Evolutionary conservation across 192 early-diverging fungal species (phyloP).

Genomic region (Coemansia sp.): DNA sequence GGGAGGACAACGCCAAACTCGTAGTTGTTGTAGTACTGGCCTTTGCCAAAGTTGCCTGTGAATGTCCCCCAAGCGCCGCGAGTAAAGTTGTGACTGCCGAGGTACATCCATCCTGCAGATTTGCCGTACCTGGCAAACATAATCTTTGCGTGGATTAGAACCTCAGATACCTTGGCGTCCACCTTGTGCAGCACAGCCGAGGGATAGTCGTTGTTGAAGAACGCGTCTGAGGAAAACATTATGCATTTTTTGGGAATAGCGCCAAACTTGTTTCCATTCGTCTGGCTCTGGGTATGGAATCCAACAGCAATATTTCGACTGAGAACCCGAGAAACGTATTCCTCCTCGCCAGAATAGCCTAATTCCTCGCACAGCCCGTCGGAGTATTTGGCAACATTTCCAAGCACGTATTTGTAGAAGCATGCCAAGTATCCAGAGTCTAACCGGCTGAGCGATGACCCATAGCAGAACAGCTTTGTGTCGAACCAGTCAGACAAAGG

Average conservation of each 20-base stretch:
- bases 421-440: conserved; percentile 9
- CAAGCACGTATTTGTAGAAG: conserved; percentile 25
- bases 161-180: conserved; percentile 6
- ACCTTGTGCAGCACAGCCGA: conserved; percentile 15
- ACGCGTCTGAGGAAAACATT: conserved; percentile 14
- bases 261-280: conserved; percentile 18
- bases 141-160: conserved; percentile 33
- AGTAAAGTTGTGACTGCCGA: conserved; percentile 50
- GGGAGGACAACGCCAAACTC: conserved; percentile 46
- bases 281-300: conserved; percentile 39
- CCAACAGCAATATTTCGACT: conserved; percentile 13
- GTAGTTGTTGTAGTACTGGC: conserved; percentile 35
- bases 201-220: conserved; percentile 11
- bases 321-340: background rate
- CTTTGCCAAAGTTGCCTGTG: background rate
- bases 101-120: conserved; percentile 40
- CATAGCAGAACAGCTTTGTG: conserved; percentile 33
- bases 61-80: conserved; percentile 37
- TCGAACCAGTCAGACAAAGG: conserved; percentile 1
- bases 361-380: background rate
- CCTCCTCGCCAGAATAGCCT: background rate
- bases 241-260: conserved; percentile 8
- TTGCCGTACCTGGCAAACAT: conserved; percentile 19
- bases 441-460: conserved; percentile 41
- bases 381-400: background rate